phyloP scores from a whole-genome alignment of 768 basidiomycete species.

The Agrocybe pediades region DNA sequence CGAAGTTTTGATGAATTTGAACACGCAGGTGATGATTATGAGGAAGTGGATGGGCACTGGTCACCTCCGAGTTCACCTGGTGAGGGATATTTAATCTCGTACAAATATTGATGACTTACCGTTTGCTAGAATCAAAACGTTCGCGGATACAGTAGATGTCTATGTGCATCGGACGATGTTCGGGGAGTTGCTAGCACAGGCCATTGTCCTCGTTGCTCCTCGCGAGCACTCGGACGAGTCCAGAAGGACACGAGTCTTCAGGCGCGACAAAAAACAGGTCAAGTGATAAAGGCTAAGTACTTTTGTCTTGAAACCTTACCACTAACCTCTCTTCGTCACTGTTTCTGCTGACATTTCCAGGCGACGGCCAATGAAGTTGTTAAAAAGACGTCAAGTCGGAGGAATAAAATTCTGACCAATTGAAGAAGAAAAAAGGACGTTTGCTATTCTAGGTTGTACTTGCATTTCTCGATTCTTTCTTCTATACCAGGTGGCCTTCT shows the following conservation, averaged over 20 bases:
- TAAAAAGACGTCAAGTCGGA: no score
- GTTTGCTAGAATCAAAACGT: slow-evolving; percentile 42
- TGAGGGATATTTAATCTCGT: slow-evolving; percentile 17
- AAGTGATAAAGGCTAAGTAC: slow-evolving; percentile 30
- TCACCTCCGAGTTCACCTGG: slow-evolving; percentile 46
- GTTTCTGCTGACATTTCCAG: slow-evolving; percentile 16
- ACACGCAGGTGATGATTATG: slow-evolving; percentile 33
- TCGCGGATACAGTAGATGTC: slow-evolving; percentile 36
- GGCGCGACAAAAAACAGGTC: slow-evolving; percentile 13
- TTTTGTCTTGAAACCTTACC: slow-evolving; percentile 20
- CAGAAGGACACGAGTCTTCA: neutral
- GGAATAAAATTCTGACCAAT: neutral
- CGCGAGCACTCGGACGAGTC: no score
- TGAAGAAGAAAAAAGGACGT: neutral
- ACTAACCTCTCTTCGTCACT: slow-evolving; percentile 4
- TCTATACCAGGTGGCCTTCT: neutral
- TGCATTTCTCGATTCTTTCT: neutral
- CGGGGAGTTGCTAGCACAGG: neutral
- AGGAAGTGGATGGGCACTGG: slow-evolving; percentile 31
- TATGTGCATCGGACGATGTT: neutral
- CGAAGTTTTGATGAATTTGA: slow-evolving; percentile 52
- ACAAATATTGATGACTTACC: neutral
- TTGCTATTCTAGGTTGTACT: neutral
- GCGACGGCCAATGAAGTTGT: no score
- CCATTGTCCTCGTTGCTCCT: neutral